Conservation (phyloP, 108 stramenopile genomes). For the Poteriospumella lacustris region DNA sequence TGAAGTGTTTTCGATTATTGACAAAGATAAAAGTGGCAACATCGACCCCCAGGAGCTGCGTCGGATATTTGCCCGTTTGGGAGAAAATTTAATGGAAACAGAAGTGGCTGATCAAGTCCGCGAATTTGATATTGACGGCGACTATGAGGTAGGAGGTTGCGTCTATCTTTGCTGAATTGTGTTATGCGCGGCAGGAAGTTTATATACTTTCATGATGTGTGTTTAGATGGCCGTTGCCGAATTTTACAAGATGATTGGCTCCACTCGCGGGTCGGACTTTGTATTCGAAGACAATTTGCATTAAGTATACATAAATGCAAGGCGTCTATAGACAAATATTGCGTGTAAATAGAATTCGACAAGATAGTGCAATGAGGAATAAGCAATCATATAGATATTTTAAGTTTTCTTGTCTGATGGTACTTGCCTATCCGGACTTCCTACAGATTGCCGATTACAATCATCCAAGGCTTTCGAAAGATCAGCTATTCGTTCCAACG, state of each 20-base stretch:
- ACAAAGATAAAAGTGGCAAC: not conserved
- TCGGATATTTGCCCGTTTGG: not conserved
- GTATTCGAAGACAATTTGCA: not conserved
- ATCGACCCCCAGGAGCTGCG: not conserved
- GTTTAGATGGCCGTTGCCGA: slow-evolving; percentile 17
- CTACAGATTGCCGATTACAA: too few relatives aligned
- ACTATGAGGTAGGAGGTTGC: not conserved
- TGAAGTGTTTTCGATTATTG: not conserved
- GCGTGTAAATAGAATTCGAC: too few relatives aligned
- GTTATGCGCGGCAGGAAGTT: too few relatives aligned
- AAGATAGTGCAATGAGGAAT: too few relatives aligned
- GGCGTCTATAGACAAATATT: too few relatives aligned
- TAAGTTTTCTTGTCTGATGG: too few relatives aligned
- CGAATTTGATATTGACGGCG: slow-evolving; percentile 21
- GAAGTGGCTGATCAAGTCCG: slow-evolving; percentile 9
- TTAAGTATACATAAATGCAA: too few relatives aligned
- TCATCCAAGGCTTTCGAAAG: too few relatives aligned
- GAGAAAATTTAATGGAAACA: not conserved
- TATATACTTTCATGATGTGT: not conserved
- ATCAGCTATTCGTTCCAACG: too few relatives aligned
- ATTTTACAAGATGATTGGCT: slow-evolving; percentile 2
- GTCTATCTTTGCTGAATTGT: too few relatives aligned
- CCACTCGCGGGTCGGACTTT: not conserved
- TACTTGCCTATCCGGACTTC: too few relatives aligned
- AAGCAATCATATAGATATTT: too few relatives aligned